Evolutionary conservation across 768 basidiomycete species (phyloP).

Genomic region (Dictyophora rubrovolvata): DNA sequence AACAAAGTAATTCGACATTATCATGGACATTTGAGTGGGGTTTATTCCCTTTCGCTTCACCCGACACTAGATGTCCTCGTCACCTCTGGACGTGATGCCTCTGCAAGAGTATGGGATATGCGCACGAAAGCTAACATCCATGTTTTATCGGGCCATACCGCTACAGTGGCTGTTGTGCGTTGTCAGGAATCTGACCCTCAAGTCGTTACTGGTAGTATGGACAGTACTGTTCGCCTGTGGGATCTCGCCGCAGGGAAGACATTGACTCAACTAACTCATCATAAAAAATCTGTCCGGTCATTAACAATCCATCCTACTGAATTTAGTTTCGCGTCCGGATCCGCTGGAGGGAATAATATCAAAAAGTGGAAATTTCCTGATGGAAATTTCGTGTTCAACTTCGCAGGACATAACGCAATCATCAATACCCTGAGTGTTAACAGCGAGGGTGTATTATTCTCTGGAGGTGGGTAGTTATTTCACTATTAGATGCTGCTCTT

Average conservation of each 20-base stretch:
- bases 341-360: constrained; percentile 98
- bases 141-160: constrained; percentile 87
- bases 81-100: constrained; percentile 92
- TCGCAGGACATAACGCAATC: constrained; percentile 92
- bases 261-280: constrained; percentile 94
- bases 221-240: constrained; percentile 92
- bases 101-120: constrained; percentile 99
- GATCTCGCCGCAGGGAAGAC: constrained; percentile 97
- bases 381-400: constrained; percentile 92
- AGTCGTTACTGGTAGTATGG: constrained; percentile 97
- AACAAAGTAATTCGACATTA: constrained; percentile 99
- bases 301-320: constrained; percentile 94
- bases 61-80: constrained; percentile 94
- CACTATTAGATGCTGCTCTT: not conserved
- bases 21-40: constrained; percentile 95
- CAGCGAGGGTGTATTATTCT: constrained; percentile 93
- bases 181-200: constrained; percentile 97
- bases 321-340: constrained; percentile 91
- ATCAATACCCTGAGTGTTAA: constrained; percentile 95
- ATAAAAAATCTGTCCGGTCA: constrained; percentile 95
- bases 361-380: constrained; percentile 99
- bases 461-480: constrained; percentile 57
- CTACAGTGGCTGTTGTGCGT: constrained; percentile 90
- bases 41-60: constrained; percentile 88
- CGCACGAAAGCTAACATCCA: constrained; percentile 94